A percentile compares a stretch with the other conserved stretches of the same genome.
Evolutionary conservation across 2,329 filamentous ascomycete genomes (phyloP).

Genomic region (Ceratocystis lukuohia): DNA sequence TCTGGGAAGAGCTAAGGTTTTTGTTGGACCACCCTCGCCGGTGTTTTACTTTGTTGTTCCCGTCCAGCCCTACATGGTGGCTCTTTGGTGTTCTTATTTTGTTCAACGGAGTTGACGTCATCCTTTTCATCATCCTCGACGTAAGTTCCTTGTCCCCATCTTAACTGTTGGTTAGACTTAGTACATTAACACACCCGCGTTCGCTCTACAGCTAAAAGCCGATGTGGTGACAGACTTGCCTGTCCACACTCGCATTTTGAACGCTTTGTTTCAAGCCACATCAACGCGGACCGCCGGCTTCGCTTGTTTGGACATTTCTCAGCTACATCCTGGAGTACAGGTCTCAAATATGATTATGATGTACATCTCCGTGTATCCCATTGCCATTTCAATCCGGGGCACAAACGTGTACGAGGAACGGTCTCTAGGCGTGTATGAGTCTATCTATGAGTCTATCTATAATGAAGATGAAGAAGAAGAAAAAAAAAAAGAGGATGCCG

Average conservation of each 20-base stretch:
- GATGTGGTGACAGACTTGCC: constrained; percentile 54
- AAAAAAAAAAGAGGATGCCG: constrained; percentile 31
- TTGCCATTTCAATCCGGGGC: constrained; percentile 83
- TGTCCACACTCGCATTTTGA: constrained; percentile 61
- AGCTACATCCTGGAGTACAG: constrained; percentile 79
- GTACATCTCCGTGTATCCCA: constrained; percentile 96
- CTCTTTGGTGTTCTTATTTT: constrained; percentile 72
- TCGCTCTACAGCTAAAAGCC: constrained; percentile 49
- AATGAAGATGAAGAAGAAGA: constrained; percentile 30
- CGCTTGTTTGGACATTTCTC: constrained; percentile 60
- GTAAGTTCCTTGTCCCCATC: constrained; percentile 34
- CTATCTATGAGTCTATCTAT: constrained; percentile 35
- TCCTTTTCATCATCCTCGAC: constrained; percentile 89
- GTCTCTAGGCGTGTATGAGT: constrained; percentile 58
- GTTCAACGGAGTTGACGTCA: constrained; percentile 71
- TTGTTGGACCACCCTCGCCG: constrained; percentile 87
- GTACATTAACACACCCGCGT: constrained; percentile 15
- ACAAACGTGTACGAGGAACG: constrained; percentile 97
- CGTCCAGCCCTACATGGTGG: constrained; percentile 87
- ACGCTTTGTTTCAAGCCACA: constrained; percentile 80
- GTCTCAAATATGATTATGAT: constrained; percentile 97
- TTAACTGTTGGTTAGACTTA: not conserved
- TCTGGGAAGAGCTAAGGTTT: constrained; percentile 86
- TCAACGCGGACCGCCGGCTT: constrained; percentile 88
- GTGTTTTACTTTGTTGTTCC: constrained; percentile 91